These are phyloP conservation scores for Pleodorina starrii DNA, from an alignment of 139 green algal species.

Conservation along the genomic window DNA sequence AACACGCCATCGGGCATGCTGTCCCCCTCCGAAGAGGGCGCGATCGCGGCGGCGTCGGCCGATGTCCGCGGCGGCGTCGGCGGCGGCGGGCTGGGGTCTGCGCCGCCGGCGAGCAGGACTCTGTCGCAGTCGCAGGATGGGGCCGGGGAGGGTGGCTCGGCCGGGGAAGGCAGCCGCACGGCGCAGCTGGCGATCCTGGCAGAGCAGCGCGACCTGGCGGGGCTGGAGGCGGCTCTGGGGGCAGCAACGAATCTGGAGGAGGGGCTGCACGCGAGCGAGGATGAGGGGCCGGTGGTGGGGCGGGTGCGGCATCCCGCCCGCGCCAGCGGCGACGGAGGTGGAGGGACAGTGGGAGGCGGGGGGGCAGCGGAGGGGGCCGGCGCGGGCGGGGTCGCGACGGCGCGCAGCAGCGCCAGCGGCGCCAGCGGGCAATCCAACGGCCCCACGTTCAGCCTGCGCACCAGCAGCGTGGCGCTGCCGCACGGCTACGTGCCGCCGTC, in stretches of 20 bases:
- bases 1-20: background rate
- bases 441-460: background rate
- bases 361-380: background rate
- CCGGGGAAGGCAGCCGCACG: constrained; percentile 34
- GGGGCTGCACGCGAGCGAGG: background rate
- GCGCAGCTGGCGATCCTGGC: constrained; percentile 85
- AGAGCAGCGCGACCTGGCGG: constrained; percentile 79
- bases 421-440: background rate
- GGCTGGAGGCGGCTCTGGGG: constrained; percentile 65
- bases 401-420: background rate
- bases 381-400: background rate
- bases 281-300: constrained; percentile 28
- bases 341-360: no score
- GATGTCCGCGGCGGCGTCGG: background rate
- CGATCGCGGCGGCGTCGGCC: background rate
- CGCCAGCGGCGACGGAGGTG: background rate
- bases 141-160: background rate
- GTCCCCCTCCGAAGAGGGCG: background rate
- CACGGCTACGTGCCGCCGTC: constrained; percentile 6
- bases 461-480: background rate
- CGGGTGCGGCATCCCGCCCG: background rate
- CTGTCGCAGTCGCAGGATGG: background rate
- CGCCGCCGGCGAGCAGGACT: no score
- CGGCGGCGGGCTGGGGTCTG: background rate
- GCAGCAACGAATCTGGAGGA: background rate